Evolutionary conservation across 805 yeast genomes (phyloP).

Genomic region (Lipomyces spencermartinsiae): DNA sequence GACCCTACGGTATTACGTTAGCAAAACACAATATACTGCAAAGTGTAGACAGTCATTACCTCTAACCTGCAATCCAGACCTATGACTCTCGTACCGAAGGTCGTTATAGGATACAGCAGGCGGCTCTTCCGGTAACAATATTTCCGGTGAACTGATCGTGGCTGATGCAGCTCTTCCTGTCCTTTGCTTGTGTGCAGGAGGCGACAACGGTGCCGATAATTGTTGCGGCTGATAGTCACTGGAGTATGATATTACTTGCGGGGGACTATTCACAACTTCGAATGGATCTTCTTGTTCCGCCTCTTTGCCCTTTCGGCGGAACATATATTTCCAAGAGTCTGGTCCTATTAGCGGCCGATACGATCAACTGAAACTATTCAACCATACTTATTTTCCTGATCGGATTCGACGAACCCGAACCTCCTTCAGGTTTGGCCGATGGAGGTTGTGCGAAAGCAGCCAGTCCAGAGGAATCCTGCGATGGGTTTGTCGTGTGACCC

Average conservation of each 20-base stretch:
- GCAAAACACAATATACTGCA: neutral
- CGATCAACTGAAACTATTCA: neutral
- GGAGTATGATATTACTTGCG: neutral
- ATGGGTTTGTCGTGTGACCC: slow-evolving; percentile 31
- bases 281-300: neutral
- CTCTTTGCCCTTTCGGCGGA: slow-evolving; percentile 19
- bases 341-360: neutral
- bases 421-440: neutral
- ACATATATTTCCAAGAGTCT: slow-evolving; percentile 14
- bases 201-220: neutral
- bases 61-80: neutral
- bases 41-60: neutral
- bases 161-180: neutral
- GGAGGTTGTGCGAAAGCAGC: neutral
- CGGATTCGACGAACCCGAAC: neutral
- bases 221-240: neutral
- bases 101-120: neutral
- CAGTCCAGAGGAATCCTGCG: slow-evolving; percentile 23
- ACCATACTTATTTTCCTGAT: neutral
- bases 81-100: neutral
- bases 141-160: neutral
- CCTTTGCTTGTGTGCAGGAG: neutral
- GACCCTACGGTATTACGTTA: neutral
- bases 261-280: neutral
- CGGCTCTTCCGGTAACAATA: neutral